A percentile compares a stretch with the other conserved stretches of the same genome.
phyloP scores from a whole-genome alignment of 2,329 filamentous ascomycete species.

The Coniella lustricola region DNA sequence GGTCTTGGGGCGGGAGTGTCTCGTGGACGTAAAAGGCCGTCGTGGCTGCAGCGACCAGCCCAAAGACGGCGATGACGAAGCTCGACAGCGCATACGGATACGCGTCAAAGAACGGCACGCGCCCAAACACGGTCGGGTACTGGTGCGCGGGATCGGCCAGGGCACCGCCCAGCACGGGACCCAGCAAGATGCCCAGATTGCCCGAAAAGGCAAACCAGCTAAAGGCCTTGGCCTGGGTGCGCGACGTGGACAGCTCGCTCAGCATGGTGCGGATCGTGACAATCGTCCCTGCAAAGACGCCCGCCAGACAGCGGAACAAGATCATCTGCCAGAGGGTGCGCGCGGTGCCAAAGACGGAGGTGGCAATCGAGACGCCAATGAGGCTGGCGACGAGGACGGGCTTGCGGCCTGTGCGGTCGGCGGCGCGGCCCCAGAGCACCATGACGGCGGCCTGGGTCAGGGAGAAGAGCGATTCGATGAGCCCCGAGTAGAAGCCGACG shows the following conservation, averaged over 20 bases:
- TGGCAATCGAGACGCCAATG: constrained; percentile 53
- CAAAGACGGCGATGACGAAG: constrained; percentile 49
- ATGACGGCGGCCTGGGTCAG: constrained; percentile 71
- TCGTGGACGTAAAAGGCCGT: constrained; percentile 56
- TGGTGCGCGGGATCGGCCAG: constrained; percentile 61
- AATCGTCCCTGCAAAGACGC: constrained; percentile 66
- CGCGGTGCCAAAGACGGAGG: constrained; percentile 62
- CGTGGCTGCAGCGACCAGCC: constrained; percentile 44
- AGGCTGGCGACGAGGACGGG: constrained; percentile 64
- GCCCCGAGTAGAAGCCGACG: constrained; percentile 71
- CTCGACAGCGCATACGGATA: constrained; percentile 62
- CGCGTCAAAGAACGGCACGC: constrained; percentile 49
- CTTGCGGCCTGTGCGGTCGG: constrained; percentile 64
- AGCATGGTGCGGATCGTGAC: constrained; percentile 74
- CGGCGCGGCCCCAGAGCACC: constrained; percentile 63
- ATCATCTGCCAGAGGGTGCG: constrained; percentile 67
- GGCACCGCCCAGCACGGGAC: constrained; percentile 61
- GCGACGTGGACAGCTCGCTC: constrained; percentile 60
- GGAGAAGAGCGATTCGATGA: constrained; percentile 70
- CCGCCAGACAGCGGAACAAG: constrained; percentile 61
- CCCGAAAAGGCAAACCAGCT: constrained; percentile 69
- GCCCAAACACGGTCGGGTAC: constrained; percentile 52
- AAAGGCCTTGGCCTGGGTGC: constrained; percentile 67
- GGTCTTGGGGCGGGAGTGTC: constrained; percentile 44
- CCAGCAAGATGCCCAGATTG: constrained; percentile 68